Evolutionary conservation across 352 stramenopile genomes (phyloP).

Genomic region (Globisporangium nunn): DNA sequence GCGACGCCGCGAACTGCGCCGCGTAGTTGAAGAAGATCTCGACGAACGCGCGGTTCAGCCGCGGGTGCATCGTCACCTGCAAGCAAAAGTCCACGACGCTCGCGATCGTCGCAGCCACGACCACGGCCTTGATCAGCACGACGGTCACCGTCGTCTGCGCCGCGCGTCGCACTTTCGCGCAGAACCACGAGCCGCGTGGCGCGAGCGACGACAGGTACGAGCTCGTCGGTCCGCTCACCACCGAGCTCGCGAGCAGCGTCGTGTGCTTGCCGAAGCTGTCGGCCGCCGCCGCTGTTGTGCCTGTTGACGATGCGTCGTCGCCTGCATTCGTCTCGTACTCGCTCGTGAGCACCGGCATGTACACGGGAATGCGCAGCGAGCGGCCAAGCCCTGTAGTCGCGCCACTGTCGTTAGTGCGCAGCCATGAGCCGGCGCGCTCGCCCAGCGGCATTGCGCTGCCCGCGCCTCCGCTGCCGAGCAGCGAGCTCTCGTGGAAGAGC

Average conservation of each 20-base stretch:
- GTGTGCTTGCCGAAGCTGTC: conserved; percentile 31
- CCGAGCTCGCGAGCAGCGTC: conserved; percentile 31
- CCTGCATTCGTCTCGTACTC: conserved; percentile 33
- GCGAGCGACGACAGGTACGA: conserved; percentile 23
- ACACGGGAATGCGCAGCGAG: conserved; percentile 37
- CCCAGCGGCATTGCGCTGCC: neutral
- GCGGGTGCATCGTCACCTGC: conserved; percentile 60
- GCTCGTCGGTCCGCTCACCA: conserved; percentile 8
- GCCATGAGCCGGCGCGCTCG: conserved; percentile 4
- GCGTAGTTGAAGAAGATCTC: conserved; percentile 64
- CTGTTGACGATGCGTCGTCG: conserved; percentile 3
- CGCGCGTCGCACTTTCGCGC: conserved; percentile 7
- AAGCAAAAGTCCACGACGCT: conserved; percentile 69
- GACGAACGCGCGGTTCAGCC: conserved; percentile 59
- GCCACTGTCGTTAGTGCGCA: conserved; percentile 5
- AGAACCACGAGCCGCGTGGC: conserved; percentile 8
- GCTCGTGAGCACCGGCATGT: conserved; percentile 48
- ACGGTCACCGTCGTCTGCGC: conserved; percentile 17
- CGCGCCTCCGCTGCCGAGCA: neutral
- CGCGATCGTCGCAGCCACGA: conserved; percentile 46
- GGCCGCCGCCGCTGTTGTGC: conserved; percentile 5
- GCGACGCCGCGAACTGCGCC: conserved; percentile 45
- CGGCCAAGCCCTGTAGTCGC: neutral
- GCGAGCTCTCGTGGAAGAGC: conserved; percentile 29
- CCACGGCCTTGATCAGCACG: conserved; percentile 36